Evolutionary conservation across 2,329 filamentous ascomycete species (phyloP).

Genomic region (Biscogniauxia mediterranea): DNA sequence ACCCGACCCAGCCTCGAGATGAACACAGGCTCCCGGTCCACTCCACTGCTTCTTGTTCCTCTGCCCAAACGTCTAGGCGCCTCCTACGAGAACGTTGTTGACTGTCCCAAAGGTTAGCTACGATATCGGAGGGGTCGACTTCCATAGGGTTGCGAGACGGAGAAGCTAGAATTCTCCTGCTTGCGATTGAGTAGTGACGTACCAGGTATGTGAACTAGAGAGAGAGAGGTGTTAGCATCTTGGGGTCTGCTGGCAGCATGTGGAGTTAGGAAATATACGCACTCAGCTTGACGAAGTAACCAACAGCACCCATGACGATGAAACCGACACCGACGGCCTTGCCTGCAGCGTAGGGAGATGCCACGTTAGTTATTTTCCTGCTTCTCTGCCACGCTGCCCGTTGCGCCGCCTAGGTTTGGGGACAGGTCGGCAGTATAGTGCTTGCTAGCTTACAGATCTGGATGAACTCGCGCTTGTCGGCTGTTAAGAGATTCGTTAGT

Average conservation of each 20-base stretch:
- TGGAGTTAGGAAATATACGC: constrained; percentile 4
- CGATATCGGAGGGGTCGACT: not conserved
- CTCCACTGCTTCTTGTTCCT: not conserved
- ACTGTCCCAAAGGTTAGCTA: constrained; percentile 33
- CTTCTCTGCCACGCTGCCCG: not conserved
- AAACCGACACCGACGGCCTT: constrained; percentile 68
- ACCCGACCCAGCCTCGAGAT: not conserved
- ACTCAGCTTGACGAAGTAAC: constrained; percentile 70
- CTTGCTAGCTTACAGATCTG: constrained; percentile 35
- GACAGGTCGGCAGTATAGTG: constrained; percentile 17
- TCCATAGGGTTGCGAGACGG: not conserved
- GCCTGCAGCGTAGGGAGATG: constrained; percentile 15
- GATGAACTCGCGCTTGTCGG: constrained; percentile 53
- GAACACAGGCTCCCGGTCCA: constrained; percentile 1
- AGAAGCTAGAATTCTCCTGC: not conserved
- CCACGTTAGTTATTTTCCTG: constrained; percentile 18
- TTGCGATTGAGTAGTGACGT: not conserved
- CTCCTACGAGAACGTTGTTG: constrained; percentile 68
- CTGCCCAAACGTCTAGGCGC: constrained; percentile 46
- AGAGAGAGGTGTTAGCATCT: not conserved
- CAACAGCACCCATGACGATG: constrained; percentile 68
- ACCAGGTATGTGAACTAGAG: constrained; percentile 59
- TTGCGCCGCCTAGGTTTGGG: not conserved
- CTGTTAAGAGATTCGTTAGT: constrained; percentile 31
- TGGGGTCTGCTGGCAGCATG: not conserved